Evolutionary conservation across 2,329 filamentous ascomycete genomes (phyloP), one percentile per base, ranked within the genome.

Genomic region (Fusarium sp.): DNA sequence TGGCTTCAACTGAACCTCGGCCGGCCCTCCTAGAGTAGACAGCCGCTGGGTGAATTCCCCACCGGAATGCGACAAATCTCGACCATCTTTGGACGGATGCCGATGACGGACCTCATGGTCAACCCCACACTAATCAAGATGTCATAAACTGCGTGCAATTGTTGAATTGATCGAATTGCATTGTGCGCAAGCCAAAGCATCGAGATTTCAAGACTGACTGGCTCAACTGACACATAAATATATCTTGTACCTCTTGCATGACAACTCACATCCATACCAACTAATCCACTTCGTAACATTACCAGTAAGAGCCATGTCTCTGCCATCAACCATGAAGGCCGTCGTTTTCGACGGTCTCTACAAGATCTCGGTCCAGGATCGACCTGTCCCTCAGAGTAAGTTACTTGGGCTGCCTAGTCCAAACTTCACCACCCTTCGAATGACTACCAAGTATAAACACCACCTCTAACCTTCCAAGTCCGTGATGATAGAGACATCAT

Each of bases 301-400:
- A n/a, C 12, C 12, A 30, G 23, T 16, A 37, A 38, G 34, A 31
- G 9, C 23, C 38, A 78, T 83, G 78, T 74, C 78, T 52, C 60
- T 77, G 8, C 75, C 78, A 30, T 73, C 75, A 36, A 92, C 87
- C 1, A 97, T 97, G 94, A 92, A 92, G 79, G 93, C 93, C 31
- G 92, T 97, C 31, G 87, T 97, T 56, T 97, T 97, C 81, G 90
- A 95, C 66, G 93, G 91, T 3, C 91, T 92, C 6, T 85, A 87
- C 74, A 89, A 92, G 75, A 85, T 97, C 56, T 90, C 86, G 1
- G 80, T 97, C 57, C 91, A 97, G 80, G 88, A 96, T 62, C 86
- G 92, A 20, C 93, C 93, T 0, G 85, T 95, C 13, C 94, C 94
- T 2, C 86, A 88, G 70, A 85, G 85, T 78, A 71, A 55, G 69